Evolutionary conservation across 1,284 basidiomycete species (phyloP).

Genomic region (Ustilago nuda): DNA sequence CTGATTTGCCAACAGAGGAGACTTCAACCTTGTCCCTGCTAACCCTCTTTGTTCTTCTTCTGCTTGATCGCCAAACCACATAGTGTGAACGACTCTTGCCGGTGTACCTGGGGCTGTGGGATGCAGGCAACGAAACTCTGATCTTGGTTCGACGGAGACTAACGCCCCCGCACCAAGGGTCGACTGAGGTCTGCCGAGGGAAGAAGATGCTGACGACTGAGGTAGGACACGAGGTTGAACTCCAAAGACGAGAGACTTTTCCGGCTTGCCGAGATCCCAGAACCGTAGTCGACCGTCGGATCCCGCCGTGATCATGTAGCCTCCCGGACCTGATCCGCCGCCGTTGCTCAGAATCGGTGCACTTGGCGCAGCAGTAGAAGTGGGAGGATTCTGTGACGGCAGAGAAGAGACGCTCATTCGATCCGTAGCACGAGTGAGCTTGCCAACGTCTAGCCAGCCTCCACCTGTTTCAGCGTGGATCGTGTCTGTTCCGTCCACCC

Average conservation of each 20-base stretch:
- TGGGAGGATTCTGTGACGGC: background rate
- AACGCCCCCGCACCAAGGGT: slow-evolving; percentile 1
- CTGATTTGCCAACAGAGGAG: slow-evolving; percentile 53
- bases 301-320: slow-evolving; percentile 83
- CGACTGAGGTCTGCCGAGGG: background rate
- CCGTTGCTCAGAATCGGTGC: background rate
- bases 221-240: slow-evolving; percentile 13
- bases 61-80: background rate
- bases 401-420: slow-evolving; percentile 11
- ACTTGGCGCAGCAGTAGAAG: background rate
- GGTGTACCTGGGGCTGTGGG: background rate
- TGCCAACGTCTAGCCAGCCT: slow-evolving; percentile 63
- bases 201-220: background rate
- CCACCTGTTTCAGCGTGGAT: slow-evolving; percentile 26
- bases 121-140: slow-evolving; percentile 23
- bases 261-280: slow-evolving; percentile 80
- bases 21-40: slow-evolving; percentile 18
- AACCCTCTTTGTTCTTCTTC: background rate
- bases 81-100: slow-evolving; percentile 17
- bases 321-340: slow-evolving; percentile 69
- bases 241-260: slow-evolving; percentile 71
- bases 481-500: slow-evolving; percentile 24
- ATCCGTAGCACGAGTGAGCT: slow-evolving; percentile 26
- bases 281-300: slow-evolving; percentile 83
- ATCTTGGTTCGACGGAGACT: slow-evolving; percentile 18